These are phyloP conservation scores for Trichoderma sp. DNA, from an alignment of 2,329 filamentous ascomycete genomes.

Conservation along the genomic window DNA sequence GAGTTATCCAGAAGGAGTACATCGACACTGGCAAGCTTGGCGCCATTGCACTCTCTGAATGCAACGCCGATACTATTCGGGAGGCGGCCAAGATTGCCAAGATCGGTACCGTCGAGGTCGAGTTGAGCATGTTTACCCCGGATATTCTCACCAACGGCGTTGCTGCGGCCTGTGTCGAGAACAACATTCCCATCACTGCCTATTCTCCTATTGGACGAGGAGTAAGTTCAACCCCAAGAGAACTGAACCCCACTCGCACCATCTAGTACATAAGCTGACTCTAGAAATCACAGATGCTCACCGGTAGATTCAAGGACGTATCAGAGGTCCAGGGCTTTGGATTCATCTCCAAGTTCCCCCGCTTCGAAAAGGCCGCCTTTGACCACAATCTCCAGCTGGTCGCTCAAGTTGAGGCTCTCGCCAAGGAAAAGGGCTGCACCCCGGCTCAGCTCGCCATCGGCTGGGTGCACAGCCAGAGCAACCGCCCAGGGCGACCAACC, in stretches of 20 bases:
- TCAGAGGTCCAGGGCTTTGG: slow-evolving; percentile 28
- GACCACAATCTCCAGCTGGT: slow-evolving; percentile 63
- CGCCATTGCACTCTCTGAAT: slow-evolving; percentile 53
- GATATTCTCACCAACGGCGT: slow-evolving; percentile 53
- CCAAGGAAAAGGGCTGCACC: slow-evolving; percentile 58
- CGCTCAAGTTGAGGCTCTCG: slow-evolving; percentile 54
- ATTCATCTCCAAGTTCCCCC: slow-evolving; percentile 41
- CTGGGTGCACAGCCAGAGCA: slow-evolving; percentile 56
- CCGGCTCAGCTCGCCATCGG: slow-evolving; percentile 64
- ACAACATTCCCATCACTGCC: slow-evolving; percentile 67
- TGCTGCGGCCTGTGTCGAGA: slow-evolving; percentile 55
- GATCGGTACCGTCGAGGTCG: slow-evolving; percentile 52
- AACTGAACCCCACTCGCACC: slow-evolving; percentile 8
- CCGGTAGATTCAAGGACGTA: slow-evolving; percentile 29
- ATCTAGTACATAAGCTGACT: background rate
- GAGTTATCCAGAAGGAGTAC: slow-evolving; percentile 46
- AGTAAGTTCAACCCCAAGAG: slow-evolving; percentile 30
- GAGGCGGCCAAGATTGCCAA: slow-evolving; percentile 45
- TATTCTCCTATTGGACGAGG: slow-evolving; percentile 46
- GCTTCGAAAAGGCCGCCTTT: slow-evolving; percentile 63
- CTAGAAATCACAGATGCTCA: slow-evolving; percentile 30
- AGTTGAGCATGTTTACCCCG: slow-evolving; percentile 50
- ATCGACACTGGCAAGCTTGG: slow-evolving; percentile 52
- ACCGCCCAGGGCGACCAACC: slow-evolving; percentile 50
- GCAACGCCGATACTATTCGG: slow-evolving; percentile 47